Conservation (phyloP, 345 rosid genomes). For the Gossypium arboreum region DNA sequence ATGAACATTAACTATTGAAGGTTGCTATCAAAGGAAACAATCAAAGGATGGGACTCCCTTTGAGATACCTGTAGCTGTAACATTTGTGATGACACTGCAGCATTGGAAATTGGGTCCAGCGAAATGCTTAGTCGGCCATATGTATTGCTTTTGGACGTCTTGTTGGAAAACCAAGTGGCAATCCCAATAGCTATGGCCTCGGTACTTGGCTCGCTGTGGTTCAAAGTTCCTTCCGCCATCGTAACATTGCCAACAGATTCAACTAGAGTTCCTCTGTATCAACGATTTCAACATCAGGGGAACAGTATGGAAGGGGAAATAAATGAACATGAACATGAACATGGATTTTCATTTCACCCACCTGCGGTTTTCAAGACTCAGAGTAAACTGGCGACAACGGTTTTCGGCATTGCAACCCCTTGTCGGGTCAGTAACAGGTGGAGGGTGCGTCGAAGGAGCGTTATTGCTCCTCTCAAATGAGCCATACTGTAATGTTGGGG, state of each 20-base stretch:
- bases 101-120: background rate
- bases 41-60: too few species aligned
- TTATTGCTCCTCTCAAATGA: background rate
- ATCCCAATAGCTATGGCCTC: background rate
- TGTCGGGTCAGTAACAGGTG: background rate
- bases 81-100: background rate
- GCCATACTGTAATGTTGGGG: background rate
- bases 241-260: background rate
- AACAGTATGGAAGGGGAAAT: background rate
- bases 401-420: background rate
- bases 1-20: too few species aligned
- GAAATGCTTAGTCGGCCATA: background rate
- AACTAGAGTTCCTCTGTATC: background rate
- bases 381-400: background rate
- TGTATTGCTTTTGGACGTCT: background rate
- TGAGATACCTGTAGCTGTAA: background rate
- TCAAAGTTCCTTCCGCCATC: background rate
- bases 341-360: background rate
- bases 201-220: background rate
- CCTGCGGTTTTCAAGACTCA: background rate
- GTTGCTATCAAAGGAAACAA: too few species aligned
- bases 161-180: background rate
- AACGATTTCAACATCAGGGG: background rate
- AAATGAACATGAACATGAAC: too few species aligned
- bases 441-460: background rate